phyloP scores from a whole-genome alignment of 345 rosid species.

The Litchi chinensis region DNA sequence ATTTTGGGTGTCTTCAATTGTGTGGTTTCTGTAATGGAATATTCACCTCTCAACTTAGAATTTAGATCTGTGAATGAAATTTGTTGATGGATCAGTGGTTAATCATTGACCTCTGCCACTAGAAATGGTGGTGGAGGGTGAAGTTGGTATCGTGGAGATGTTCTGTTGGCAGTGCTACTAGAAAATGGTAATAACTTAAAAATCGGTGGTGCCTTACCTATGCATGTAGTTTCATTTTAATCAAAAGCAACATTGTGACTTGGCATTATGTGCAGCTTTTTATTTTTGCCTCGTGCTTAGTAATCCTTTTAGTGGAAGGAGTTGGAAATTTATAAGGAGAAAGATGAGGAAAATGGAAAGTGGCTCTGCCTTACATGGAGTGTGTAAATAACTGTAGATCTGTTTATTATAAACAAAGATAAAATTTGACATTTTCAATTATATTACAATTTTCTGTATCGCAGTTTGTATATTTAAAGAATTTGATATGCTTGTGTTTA shows the following conservation, averaged over 20 bases:
- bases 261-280: background rate
- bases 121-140: background rate
- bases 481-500: background rate
- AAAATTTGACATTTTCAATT: background rate
- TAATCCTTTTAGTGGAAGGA: background rate
- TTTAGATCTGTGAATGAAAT: background rate
- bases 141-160: background rate
- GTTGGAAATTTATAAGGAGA: background rate
- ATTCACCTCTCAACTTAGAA: background rate
- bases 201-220: background rate
- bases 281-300: background rate
- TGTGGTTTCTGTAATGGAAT: background rate
- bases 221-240: background rate
- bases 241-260: background rate
- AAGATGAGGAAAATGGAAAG: background rate
- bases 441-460: background rate
- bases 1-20: background rate
- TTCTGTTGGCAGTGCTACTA: background rate
- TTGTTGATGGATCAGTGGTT: background rate
- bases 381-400: background rate
- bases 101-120: background rate
- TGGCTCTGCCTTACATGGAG: background rate
- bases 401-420: background rate
- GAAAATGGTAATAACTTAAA: background rate
- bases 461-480: background rate